These are phyloP conservation scores for Candida patagonica DNA, from an alignment of 805 yeast genomes.

Conservation along the genomic window DNA sequence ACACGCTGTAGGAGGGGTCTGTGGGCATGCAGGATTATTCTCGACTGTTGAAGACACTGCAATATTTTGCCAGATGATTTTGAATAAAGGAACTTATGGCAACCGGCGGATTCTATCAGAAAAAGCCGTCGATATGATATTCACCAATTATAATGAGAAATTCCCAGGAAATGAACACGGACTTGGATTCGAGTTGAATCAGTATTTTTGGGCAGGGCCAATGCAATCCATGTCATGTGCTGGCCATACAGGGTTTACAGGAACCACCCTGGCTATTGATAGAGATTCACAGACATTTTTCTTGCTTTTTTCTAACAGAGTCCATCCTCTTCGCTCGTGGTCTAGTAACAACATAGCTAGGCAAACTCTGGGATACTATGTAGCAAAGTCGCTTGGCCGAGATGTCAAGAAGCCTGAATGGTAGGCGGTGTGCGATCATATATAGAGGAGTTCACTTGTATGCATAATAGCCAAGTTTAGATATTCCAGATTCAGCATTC, in stretches of 20 bases:
- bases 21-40: slow-evolving; percentile 13
- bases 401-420: slow-evolving; percentile 4
- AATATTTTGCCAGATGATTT: slow-evolving; percentile 8
- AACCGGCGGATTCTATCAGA: background rate
- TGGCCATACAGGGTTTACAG: slow-evolving; percentile 17
- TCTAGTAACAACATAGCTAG: slow-evolving; percentile 9
- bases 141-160: slow-evolving; percentile 5
- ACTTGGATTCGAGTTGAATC: slow-evolving; percentile 14
- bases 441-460: no score
- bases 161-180: slow-evolving; percentile 13
- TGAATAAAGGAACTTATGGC: slow-evolving; percentile 6
- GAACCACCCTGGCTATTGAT: slow-evolving; percentile 13
- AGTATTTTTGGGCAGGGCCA: slow-evolving; percentile 10
- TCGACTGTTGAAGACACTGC: slow-evolving; percentile 10
- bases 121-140: slow-evolving; percentile 2
- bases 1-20: slow-evolving; percentile 7
- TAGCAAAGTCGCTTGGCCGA: slow-evolving; percentile 7
- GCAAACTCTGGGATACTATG: slow-evolving; percentile 8
- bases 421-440: no score
- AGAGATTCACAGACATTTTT: slow-evolving; percentile 8
- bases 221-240: slow-evolving; percentile 7
- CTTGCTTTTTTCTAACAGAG: slow-evolving; percentile 11
- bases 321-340: slow-evolving; percentile 10
- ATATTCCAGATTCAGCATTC: no score
- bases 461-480: no score